Percentiles rank a stretch among this genome's conserved stretches.
These are phyloP conservation scores for Gracilaria gracilis DNA, from an alignment of 23 red algal species.

Conservation along the genomic window DNA sequence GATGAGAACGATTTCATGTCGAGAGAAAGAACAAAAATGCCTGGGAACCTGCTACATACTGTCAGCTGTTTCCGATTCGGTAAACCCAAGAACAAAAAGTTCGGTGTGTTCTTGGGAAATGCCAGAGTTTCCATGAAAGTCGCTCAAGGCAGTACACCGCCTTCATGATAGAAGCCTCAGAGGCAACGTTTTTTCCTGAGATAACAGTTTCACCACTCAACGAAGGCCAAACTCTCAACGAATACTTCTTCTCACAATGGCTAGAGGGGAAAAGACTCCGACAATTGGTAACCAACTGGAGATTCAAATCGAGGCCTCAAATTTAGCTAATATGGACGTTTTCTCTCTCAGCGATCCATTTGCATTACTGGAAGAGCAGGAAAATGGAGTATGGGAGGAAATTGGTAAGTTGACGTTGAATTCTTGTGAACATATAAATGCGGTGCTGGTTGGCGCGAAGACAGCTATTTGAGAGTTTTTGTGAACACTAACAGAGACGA, in stretches of 20 bases:
- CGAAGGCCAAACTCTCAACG: not conserved
- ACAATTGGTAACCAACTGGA: slow-evolving; percentile 56
- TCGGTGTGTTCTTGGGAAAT: not conserved
- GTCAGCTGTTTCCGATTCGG: not conserved
- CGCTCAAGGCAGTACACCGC: too few species aligned
- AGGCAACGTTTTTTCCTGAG: not conserved
- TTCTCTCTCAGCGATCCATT: slow-evolving; percentile 71
- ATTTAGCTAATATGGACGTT: slow-evolving; percentile 81
- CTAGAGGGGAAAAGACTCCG: not conserved
- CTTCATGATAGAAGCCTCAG: too few species aligned
- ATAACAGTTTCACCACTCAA: not conserved
- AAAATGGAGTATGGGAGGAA: slow-evolving; percentile 63
- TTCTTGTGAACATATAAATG: not conserved
- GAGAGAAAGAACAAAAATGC: not conserved
- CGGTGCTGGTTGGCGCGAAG: too few species aligned
- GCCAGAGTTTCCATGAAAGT: too few species aligned
- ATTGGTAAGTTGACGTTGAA: slow-evolving; percentile 36
- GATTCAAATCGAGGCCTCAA: slow-evolving; percentile 68
- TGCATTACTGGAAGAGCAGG: slow-evolving; percentile 45
- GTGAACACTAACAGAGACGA: not conserved
- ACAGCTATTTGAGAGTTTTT: not conserved
- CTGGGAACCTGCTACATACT: not conserved
- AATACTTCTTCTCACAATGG: not conserved
- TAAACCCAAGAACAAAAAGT: not conserved
- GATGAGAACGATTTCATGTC: not conserved